Base-by-base conservation (phyloP, 352 stramenopile genomes). In the Globisporangium takayamanum region DNA sequence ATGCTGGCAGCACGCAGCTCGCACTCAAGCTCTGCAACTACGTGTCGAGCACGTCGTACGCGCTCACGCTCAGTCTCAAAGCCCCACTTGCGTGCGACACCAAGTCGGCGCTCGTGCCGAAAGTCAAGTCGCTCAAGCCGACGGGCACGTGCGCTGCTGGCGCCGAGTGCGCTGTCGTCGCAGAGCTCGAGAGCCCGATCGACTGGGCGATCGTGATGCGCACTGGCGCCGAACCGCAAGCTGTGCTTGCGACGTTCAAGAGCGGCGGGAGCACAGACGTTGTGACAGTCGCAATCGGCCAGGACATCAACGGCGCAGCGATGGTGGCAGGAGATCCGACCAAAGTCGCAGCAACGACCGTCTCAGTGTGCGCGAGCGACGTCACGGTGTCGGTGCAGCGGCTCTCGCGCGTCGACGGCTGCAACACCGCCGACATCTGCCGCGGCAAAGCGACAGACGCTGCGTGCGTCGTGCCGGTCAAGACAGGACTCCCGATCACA, bases 141-240 rank as follows among this genome's bases (percentile, higher is more conserved):
- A 54, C 62, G 30, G 73, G 72, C 57, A 42, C 50, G 18, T 89
- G 78, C 41, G 60, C 70, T 6, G 6, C 44, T 30, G 48, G 52
- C 6, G 52, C 68, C 20, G 68, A 78, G 44, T 93, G 84, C 66
- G 50, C 69, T 10, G 70, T 92, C n/a, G 75, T 63, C 25, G 76
- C 74, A 10, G 72, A 56, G 44, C 73, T 93, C 45, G 59, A 84
- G 52, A 25, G 45, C 1, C 55, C 68, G 1, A 46, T 93, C 28
- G 84, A 93, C 66, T 93, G 84, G 84, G 83, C 80, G 20, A 61
- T 89, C 51, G 75, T 69, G 5, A 62, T 88, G 59, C 71, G 75
- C 50, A 81, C 63, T 22, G 59, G 63, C 41, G 66, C 51, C 16
- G 70, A 59, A 2, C 46, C 57, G 28, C 89, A 86, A 50, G 70